Base-by-base conservation (phyloP, 2,329 filamentous ascomycete species). In the Penicillium sp. region DNA sequence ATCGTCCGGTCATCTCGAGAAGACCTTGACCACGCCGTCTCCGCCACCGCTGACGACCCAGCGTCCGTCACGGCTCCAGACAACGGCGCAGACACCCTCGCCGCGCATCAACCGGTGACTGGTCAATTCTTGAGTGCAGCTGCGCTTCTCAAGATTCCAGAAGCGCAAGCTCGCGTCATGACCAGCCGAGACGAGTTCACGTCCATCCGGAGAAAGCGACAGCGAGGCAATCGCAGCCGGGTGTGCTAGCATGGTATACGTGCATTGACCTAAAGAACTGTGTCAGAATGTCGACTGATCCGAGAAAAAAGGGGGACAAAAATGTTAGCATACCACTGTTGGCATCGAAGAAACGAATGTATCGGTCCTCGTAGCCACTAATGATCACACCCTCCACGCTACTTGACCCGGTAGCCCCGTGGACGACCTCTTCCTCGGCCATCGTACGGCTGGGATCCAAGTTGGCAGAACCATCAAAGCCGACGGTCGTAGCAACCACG, bases 171-270 rank as follows among this genome's bases (percentile, higher is more conserved):
- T 93, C 43, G 91, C 91, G 66, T 98, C 93, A 67, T 98, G 93
- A 18, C 93, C 93, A 1, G 89, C 93, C 37, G 89, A 96, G 40
- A 98, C 91, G 9, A 96, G 84, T 74, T 98, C 93, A 48, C 86
- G 84, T 37, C 91, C 90, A 63, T 97, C 91, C 11, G 91, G 93
- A 57, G 89, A 95, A 16, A 98, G 80, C 0, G 89, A 94, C 4
- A 98, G 78, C 22, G 87, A 86, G 1, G 93, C 94, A 56, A 98
- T 96, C 46, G 93, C 85, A 3, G 90, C 86, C 0, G 93, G 89
- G 61, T 98, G 93, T 5, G 93, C 93, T 49, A 97, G 82, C 93
- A 98, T 98, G 62, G 87, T 94, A 71, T 98, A 98, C 54, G 93
- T 97, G 73, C 90, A 96, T 89, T 98, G 93, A 47, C 93, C 93